Evolutionary conservation across 345 rosid genomes (phyloP).

Genomic region (Garcia nutans): DNA sequence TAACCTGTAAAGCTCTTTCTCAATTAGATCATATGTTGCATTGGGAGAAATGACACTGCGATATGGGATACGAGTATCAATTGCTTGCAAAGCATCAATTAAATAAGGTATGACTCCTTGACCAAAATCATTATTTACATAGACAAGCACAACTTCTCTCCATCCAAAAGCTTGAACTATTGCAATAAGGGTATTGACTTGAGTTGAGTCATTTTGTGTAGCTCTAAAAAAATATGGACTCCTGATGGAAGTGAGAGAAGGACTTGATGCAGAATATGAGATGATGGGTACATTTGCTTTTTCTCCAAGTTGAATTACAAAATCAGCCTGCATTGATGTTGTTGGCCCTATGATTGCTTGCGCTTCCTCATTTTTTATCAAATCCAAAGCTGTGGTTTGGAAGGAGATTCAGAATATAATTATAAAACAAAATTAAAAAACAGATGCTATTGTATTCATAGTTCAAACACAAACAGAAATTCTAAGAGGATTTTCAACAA

Average conservation of each 20-base stretch:
- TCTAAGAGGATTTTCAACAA: no score
- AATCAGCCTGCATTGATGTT: conserved; percentile 43
- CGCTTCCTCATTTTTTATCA: conserved; percentile 47
- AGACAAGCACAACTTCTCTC: conserved; percentile 42
- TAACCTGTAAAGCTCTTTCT: conserved; percentile 36
- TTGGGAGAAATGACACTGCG: conserved; percentile 32
- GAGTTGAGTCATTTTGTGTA: conserved; percentile 38
- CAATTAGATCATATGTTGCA: conserved; percentile 43
- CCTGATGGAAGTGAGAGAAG: conserved; percentile 27
- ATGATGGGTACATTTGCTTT: conserved; percentile 50
- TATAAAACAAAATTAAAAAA: no score
- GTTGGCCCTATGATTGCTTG: conserved; percentile 57
- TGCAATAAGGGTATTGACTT: conserved; percentile 43
- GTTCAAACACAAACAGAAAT: no score
- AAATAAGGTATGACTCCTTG: conserved; percentile 41
- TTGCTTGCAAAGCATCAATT: conserved; percentile 37
- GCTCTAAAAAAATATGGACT: conserved; percentile 43
- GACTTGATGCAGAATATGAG: conserved; percentile 41
- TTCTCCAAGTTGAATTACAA: conserved; percentile 31
- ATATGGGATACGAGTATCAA: conserved; percentile 18
- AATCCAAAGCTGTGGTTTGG: conserved; percentile 32
- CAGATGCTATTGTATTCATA: no score
- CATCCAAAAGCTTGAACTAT: conserved; percentile 41
- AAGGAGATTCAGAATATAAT: background rate
- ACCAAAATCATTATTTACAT: conserved; percentile 43